Conservation (phyloP, 1,284 basidiomycete species). For the Boletus nobilissimus region DNA sequence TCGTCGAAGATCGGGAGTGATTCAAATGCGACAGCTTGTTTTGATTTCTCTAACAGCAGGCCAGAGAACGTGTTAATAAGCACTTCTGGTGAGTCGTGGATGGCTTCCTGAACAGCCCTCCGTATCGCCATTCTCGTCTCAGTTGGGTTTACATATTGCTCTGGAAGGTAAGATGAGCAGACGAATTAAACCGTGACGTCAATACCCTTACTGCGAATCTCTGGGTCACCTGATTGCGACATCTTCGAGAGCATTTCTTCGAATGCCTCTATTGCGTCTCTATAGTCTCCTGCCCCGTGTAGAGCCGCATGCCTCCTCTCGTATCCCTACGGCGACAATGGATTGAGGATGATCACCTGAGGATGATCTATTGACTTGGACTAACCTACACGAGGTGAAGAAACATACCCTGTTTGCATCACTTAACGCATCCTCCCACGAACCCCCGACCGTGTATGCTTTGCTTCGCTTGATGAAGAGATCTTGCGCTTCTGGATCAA, state of each 20-base stretch:
- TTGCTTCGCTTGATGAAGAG: not conserved
- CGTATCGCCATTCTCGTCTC: not conserved
- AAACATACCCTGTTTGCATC: not conserved
- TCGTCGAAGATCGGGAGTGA: not conserved
- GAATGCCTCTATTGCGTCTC: not conserved
- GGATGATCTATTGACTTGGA: not conserved
- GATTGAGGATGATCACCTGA: not conserved
- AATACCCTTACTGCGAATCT: not conserved
- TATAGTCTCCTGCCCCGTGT: not conserved
- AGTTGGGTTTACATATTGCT: not conserved
- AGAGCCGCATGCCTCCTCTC: slow-evolving; percentile 1
- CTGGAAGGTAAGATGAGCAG: not conserved
- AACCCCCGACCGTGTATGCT: not conserved
- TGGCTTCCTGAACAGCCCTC: not conserved
- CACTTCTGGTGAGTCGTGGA: not conserved
- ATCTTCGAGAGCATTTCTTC: not conserved
- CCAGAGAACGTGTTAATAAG: not conserved
- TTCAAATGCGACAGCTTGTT: not conserved
- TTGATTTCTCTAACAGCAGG: not conserved
- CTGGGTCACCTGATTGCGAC: not conserved
- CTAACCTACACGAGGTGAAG: too few species aligned
- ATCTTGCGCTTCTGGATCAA: not conserved
- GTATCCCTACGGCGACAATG: not conserved
- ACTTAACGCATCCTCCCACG: too few species aligned
- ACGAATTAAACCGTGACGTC: not conserved